Percentiles rank a stretch among this genome's conserved stretches.
Evolutionary conservation across 345 rosid genomes (phyloP).

Genomic region (Eucalyptus paniculata): DNA sequence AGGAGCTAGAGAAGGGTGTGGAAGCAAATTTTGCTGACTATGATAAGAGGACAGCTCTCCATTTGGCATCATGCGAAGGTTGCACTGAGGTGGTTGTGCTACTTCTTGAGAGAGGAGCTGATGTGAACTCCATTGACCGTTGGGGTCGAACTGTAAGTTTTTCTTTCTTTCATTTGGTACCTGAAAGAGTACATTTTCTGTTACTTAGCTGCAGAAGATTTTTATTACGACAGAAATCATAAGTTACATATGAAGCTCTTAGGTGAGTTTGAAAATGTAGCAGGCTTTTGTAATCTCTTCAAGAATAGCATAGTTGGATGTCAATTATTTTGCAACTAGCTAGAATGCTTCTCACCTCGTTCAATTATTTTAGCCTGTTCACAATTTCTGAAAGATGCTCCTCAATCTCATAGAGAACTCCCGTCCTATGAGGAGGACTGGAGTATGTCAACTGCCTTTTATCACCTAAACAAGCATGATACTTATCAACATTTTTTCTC

Average conservation of each 20-base stretch:
- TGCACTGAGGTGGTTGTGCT: constrained; percentile 33
- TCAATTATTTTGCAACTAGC: background rate
- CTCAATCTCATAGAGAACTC: background rate
- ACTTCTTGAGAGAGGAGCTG: constrained; percentile 50
- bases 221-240: background rate
- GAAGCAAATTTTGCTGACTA: constrained; percentile 38
- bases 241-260: background rate
- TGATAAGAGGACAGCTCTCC: constrained; percentile 61
- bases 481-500: background rate
- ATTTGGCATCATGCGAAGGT: constrained; percentile 53
- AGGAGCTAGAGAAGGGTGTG: constrained; percentile 39
- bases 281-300: background rate
- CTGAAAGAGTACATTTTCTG: background rate
- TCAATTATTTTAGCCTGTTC: background rate
- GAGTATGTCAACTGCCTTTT: background rate
- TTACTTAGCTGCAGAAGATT: too few species aligned
- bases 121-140: constrained; percentile 43
- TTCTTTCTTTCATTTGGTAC: background rate
- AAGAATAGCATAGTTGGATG: background rate
- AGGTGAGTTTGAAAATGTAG: background rate
- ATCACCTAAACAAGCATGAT: background rate
- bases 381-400: background rate
- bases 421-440: background rate
- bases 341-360: background rate
- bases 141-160: constrained; percentile 62